A percentile compares a stretch with the other conserved stretches of the same genome.
These are phyloP conservation scores for Xylaria curta DNA, from an alignment of 495 filamentous ascomycete species.

Conservation along the genomic window DNA sequence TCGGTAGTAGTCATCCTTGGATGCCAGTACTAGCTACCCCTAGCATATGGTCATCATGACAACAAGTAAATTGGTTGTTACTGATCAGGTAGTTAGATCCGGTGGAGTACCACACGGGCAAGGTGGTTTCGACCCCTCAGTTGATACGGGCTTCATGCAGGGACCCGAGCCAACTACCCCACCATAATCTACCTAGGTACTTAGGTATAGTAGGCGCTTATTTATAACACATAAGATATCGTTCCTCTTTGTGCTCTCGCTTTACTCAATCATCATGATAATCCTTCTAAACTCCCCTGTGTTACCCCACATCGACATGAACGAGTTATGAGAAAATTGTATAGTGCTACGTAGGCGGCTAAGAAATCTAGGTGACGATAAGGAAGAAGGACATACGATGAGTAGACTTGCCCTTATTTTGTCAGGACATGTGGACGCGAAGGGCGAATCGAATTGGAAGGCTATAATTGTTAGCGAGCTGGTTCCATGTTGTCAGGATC, in stretches of 20 bases:
- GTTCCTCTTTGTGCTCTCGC: neutral
- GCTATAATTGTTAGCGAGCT: neutral
- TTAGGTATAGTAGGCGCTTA: neutral
- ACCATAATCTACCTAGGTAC: neutral
- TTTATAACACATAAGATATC: neutral
- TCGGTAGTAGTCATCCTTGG: slow-evolving; percentile 33
- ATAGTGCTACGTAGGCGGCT: neutral
- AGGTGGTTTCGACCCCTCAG: slow-evolving; percentile 26
- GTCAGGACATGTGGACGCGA: neutral
- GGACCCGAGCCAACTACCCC: slow-evolving; percentile 2
- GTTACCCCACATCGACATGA: neutral
- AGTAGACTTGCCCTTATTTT: neutral
- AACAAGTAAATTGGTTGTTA: neutral
- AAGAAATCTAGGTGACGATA: neutral
- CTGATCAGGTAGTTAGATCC: neutral
- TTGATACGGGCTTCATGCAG: slow-evolving; percentile 24
- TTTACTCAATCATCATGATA: neutral
- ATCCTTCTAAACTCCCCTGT: neutral
- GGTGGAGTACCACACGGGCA: neutral
- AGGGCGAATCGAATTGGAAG: neutral
- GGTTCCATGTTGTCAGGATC: neutral
- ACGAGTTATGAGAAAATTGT: too few relatives aligned
- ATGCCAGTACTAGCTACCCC: neutral
- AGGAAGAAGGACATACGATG: neutral
- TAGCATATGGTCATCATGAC: neutral